These are phyloP conservation scores for Rossbeevera mucosa DNA, from an alignment of 768 basidiomycete genomes.

Conservation along the genomic window DNA sequence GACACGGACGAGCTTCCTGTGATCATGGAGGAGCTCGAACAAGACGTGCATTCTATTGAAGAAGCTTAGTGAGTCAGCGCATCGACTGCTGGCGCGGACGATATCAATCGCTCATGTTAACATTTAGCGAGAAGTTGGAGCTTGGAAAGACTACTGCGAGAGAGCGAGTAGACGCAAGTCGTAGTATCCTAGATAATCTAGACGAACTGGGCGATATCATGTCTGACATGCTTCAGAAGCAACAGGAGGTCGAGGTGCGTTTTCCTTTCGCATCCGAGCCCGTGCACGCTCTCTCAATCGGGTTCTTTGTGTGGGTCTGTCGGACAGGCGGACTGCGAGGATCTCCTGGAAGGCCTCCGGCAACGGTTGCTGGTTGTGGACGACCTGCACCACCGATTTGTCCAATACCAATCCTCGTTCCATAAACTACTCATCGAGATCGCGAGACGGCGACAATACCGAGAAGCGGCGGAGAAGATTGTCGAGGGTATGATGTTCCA, in stretches of 20 bases:
- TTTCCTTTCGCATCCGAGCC: neutral
- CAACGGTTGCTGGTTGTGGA: conserved; percentile 58
- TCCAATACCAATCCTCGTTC: conserved; percentile 69
- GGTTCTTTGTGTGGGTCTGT: neutral
- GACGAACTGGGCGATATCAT: conserved; percentile 79
- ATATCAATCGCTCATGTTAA: neutral
- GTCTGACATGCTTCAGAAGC: conserved; percentile 67
- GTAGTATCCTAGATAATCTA: conserved; percentile 53
- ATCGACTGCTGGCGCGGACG: neutral
- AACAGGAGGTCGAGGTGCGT: conserved; percentile 64
- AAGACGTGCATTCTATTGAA: conserved; percentile 49
- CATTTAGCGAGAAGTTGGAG: conserved; percentile 48
- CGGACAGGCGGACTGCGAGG: conserved; percentile 46
- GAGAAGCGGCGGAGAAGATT: conserved; percentile 60
- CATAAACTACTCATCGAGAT: conserved; percentile 72
- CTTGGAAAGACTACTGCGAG: conserved; percentile 40
- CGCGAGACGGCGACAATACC: conserved; percentile 59
- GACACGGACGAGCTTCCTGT: conserved; percentile 74
- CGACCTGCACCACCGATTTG: conserved; percentile 60
- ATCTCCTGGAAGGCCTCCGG: conserved; percentile 52
- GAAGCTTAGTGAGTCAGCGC: conserved; percentile 47
- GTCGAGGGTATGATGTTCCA: conserved; percentile 63
- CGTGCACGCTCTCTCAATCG: neutral
- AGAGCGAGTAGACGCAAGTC: conserved; percentile 47
- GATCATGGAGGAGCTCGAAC: conserved; percentile 71